Conservation (phyloP, 73 alveolate species). For the Durusdinium trenchii region DNA sequence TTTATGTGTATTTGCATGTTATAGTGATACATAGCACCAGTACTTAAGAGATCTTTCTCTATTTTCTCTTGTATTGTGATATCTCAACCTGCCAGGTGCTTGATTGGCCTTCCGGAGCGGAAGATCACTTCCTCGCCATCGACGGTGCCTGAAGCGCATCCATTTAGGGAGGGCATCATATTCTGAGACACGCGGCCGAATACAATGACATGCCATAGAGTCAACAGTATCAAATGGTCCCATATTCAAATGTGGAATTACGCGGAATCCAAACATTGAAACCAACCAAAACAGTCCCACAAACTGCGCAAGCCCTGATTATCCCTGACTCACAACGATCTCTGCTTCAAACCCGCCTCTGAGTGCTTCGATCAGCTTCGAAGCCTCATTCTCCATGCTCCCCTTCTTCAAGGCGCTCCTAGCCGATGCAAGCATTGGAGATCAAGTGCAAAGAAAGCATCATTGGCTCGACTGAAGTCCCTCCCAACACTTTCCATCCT, state of each 20-base stretch:
- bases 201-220: neutral
- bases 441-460: neutral
- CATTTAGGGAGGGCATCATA: neutral
- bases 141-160: neutral
- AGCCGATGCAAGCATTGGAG: neutral
- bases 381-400: neutral
- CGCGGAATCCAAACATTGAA: neutral
- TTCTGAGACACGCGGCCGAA: neutral
- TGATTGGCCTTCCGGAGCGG: neutral
- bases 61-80: too few relatives aligned
- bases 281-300: neutral
- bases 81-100: too few relatives aligned
- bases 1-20: too few relatives aligned
- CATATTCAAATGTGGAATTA: too few relatives aligned
- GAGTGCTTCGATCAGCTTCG: neutral
- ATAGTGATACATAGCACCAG: too few relatives aligned
- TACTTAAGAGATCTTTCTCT: too few relatives aligned
- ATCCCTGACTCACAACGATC: neutral
- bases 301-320: neutral
- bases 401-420: conserved; percentile 56
- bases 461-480: too few relatives aligned
- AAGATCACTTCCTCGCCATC: conserved; percentile 48
- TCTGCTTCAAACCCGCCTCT: neutral
- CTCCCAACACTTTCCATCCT: too few relatives aligned
- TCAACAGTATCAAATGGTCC: too few relatives aligned